Base-by-base conservation (phyloP, 2,329 filamentous ascomycete genomes). In the Aspergillus sp. region DNA sequence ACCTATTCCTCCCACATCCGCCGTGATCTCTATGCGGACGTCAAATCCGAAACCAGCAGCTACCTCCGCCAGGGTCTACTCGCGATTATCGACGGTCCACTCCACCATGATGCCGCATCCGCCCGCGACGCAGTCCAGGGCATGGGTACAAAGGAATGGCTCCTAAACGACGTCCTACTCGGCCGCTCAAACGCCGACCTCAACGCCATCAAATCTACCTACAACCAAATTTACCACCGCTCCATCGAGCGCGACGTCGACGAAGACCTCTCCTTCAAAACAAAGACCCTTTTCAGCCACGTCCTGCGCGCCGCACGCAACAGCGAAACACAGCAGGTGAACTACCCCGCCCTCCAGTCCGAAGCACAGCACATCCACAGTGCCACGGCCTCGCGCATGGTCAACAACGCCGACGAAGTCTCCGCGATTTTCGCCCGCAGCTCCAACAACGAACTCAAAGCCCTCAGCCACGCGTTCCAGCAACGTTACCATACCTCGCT, bases 121-220 rank as follows among this genome's bases (percentile, higher is more conserved):
- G 77, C 95, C 8, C 81, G 87, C 68, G 81, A 88, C 2, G 88
- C 91, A 1, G 86, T 96, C 78, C 81, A 86, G 49, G 92, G 93
- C 0, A 72, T 86, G 1, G 95, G 95, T 7, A 98, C 93, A 0
- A 96, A 96, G 67, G 93, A 98, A 70, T 79, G 80, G 55, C 81
- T 95, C 1, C 81, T 99, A 50, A 95, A 96, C 71, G 93, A 98
- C 66, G 83, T 96, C 6, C 82, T 98, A 2, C 84, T 97, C 4
- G 83, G 87, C 8, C 85, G 93, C 37, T 90, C 87, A 37, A 98
- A 98, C 68, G 91, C 92, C 35, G 93, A 98, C 67, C 80, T 99
- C 40, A 83, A 85, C 54, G 91, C 90, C 40, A 97, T 99, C 80
- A 96, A 96, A 77, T 75, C 80, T 47, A 84, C 86, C 17, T 98